Percentiles rank a stretch among this genome's conserved stretches.
Conservation (phyloP, 257 asterid species). For the Gentiana dahurica region DNA sequence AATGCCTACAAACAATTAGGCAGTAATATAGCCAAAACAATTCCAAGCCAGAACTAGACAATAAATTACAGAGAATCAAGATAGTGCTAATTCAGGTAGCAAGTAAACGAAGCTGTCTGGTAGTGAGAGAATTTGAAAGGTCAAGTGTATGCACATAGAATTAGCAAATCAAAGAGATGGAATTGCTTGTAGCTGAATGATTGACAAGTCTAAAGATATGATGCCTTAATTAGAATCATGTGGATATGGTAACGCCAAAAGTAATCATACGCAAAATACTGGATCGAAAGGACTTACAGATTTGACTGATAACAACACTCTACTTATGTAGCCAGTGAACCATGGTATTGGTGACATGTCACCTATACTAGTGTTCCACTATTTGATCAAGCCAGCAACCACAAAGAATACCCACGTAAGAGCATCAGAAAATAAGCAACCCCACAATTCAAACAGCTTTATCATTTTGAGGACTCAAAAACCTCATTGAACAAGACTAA, state of each 20-base stretch:
- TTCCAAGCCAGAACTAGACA: no score
- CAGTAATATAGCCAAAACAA: no score
- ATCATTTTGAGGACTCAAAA: conserved; percentile 8
- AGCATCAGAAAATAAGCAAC: conserved; percentile 19
- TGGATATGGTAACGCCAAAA: neutral
- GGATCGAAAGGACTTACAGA: conserved; percentile 32
- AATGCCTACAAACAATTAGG: no score
- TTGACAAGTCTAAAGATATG: neutral
- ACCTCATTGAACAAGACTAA: no score
- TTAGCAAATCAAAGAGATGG: no score
- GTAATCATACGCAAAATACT: neutral
- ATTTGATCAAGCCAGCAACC: conserved; percentile 12
- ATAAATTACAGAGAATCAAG: no score
- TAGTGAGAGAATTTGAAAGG: no score
- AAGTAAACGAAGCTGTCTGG: no score
- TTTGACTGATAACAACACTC: conserved; percentile 17
- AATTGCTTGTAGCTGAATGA: neutral
- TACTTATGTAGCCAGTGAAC: conserved; percentile 19
- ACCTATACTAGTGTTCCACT: conserved; percentile 10
- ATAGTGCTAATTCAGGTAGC: no score
- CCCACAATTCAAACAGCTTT: conserved; percentile 18
- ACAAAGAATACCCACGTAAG: conserved; percentile 20
- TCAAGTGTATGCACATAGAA: no score
- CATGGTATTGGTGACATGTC: conserved; percentile 15
- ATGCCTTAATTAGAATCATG: neutral